Conservation (phyloP, 306 rosid genomes). For the Vicia faba region DNA sequence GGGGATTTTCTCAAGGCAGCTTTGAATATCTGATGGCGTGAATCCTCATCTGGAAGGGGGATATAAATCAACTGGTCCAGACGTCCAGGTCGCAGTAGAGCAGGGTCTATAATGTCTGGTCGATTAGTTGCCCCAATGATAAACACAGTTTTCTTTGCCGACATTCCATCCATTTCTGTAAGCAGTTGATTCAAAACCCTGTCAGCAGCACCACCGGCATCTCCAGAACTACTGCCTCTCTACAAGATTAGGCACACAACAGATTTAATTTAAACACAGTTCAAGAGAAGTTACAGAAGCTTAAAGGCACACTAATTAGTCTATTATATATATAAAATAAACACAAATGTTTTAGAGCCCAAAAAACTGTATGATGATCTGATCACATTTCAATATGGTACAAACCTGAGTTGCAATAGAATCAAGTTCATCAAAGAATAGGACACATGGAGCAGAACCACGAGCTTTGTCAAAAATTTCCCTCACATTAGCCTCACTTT, state of each 20-base stretch:
- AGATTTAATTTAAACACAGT: constrained; percentile 3
- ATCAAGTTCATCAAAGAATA: constrained; percentile 97
- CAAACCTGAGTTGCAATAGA: constrained; percentile 99
- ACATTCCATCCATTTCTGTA: constrained; percentile 98
- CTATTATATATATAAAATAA: not conserved
- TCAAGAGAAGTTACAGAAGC: constrained; percentile 8
- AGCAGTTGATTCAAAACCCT: constrained; percentile 95
- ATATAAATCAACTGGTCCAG: constrained; percentile 97
- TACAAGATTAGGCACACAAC: constrained; percentile 40
- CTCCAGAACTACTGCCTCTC: constrained; percentile 98
- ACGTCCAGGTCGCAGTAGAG: constrained; percentile 97
- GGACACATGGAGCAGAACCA: constrained; percentile 97
- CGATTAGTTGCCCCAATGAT: constrained; percentile 97
- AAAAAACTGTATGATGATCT: not conserved
- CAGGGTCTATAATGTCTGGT: constrained; percentile 98
- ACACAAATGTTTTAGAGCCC: constrained; percentile 32
- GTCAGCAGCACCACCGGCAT: constrained; percentile 99
- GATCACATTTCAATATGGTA: not conserved
- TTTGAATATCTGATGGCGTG: constrained; percentile 85
- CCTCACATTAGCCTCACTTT: constrained; percentile 99
- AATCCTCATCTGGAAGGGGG: constrained; percentile 96
- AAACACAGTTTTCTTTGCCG: constrained; percentile 95
- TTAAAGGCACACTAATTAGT: not conserved
- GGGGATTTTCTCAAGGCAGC: constrained; percentile 96
- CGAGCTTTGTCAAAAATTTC: constrained; percentile 99